Evolutionary conservation across 495 filamentous ascomycete species (phyloP).

Genomic region (Neurospora sp.): DNA sequence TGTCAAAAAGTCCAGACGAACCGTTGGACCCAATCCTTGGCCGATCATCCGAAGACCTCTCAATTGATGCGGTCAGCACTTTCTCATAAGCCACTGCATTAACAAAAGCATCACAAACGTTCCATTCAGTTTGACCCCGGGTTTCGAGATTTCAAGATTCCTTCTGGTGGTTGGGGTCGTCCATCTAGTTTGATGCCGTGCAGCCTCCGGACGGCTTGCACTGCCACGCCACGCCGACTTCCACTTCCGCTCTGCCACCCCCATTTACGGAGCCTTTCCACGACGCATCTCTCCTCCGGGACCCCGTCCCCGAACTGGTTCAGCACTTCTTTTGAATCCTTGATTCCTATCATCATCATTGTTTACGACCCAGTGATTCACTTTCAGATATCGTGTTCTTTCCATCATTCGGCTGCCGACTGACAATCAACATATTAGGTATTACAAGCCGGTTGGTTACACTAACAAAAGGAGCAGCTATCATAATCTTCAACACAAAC

Average conservation of each 20-base stretch:
- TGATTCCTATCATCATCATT: neutral
- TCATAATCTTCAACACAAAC: neutral
- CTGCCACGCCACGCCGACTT: neutral
- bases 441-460: neutral
- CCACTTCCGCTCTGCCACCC: neutral
- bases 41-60: neutral
- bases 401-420: neutral
- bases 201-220: neutral
- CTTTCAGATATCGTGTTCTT: neutral
- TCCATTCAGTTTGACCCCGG: neutral
- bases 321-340: neutral
- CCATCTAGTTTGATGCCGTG: neutral
- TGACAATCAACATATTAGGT: neutral
- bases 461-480: neutral
- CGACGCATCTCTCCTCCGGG: neutral
- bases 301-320: neutral
- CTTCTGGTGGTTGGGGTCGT: neutral
- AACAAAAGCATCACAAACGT: neutral
- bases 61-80: neutral
- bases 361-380: neutral
- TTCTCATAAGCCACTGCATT: neutral
- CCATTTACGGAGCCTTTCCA: neutral
- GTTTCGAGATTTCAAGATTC: neutral
- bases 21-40: neutral
- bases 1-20: neutral